phyloP scores from a whole-genome alignment of 352 stramenopile genomes.

The Phytophthora sansomeana region DNA sequence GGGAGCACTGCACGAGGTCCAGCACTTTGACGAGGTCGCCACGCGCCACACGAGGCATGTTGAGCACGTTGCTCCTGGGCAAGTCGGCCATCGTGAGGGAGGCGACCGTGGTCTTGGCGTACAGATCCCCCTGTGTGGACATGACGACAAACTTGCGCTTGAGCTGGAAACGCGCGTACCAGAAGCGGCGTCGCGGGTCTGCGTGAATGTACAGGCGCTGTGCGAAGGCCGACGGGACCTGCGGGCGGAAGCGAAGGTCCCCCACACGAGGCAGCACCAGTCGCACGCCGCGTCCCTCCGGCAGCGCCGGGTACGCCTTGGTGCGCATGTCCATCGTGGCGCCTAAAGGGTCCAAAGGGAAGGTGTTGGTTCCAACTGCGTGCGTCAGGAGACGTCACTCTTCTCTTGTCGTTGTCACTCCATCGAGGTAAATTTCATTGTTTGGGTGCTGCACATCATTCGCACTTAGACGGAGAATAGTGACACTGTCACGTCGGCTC shows the following conservation, averaged over 20 bases:
- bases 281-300: slow-evolving; percentile 41
- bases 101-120: slow-evolving; percentile 49
- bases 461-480: background rate
- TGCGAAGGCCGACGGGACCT: slow-evolving; percentile 55
- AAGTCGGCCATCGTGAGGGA: slow-evolving; percentile 52
- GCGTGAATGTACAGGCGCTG: slow-evolving; percentile 65
- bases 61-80: slow-evolving; percentile 53
- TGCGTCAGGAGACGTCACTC: slow-evolving; percentile 9
- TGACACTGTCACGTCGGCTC: slow-evolving; percentile 13
- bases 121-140: slow-evolving; percentile 72
- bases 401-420: slow-evolving; percentile 4
- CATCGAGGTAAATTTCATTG: background rate
- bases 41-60: slow-evolving; percentile 56
- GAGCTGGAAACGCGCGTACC: slow-evolving; percentile 69
- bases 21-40: slow-evolving; percentile 74
- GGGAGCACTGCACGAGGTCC: slow-evolving; percentile 73
- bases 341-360: slow-evolving; percentile 10
- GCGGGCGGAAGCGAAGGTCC: slow-evolving; percentile 64
- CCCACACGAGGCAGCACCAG: slow-evolving; percentile 64
- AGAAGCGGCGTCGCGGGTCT: slow-evolving; percentile 44
- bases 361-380: background rate
- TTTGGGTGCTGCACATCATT: slow-evolving; percentile 17
- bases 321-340: slow-evolving; percentile 61
- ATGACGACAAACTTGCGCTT: slow-evolving; percentile 81
- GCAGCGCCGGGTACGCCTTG: slow-evolving; percentile 70